Conservation (phyloP, 345 rosid genomes). For the Diplotaxis tenuifolia region DNA sequence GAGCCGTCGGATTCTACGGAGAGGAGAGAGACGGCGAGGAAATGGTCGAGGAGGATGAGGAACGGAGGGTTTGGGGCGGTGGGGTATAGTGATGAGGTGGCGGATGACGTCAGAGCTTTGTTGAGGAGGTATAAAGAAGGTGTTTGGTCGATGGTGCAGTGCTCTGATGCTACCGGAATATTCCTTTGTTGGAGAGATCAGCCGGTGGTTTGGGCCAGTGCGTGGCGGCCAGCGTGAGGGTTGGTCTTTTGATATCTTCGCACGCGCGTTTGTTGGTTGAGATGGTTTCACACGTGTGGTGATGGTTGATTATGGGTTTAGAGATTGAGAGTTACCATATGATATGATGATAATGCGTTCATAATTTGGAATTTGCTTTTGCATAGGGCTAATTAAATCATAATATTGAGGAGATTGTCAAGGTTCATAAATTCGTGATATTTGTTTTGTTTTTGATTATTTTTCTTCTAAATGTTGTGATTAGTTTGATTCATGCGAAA, state of each 20-base stretch:
- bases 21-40: constrained; percentile 69
- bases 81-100: constrained; percentile 76
- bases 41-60: constrained; percentile 70
- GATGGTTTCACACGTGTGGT: constrained; percentile 51
- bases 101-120: constrained; percentile 87
- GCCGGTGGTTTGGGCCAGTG: constrained; percentile 95
- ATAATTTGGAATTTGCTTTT: constrained; percentile 31
- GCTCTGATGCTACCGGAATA: constrained; percentile 71
- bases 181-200: constrained; percentile 94
- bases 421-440: not conserved
- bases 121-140: constrained; percentile 94
- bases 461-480: constrained; percentile 16
- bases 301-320: constrained; percentile 32
- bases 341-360: constrained; percentile 25
- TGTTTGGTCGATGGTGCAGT: constrained; percentile 72
- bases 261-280: constrained; percentile 11
- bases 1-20: constrained; percentile 61
- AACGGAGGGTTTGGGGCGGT: constrained; percentile 53
- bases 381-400: constrained; percentile 26
- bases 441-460: not conserved
- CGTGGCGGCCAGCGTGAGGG: constrained; percentile 69
- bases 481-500: constrained; percentile 25
- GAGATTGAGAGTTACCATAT: constrained; percentile 18
- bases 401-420: constrained; percentile 9
- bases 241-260: not conserved